Base-by-base conservation (phyloP, 306 rosid genomes). In the Myrica gale region DNA sequence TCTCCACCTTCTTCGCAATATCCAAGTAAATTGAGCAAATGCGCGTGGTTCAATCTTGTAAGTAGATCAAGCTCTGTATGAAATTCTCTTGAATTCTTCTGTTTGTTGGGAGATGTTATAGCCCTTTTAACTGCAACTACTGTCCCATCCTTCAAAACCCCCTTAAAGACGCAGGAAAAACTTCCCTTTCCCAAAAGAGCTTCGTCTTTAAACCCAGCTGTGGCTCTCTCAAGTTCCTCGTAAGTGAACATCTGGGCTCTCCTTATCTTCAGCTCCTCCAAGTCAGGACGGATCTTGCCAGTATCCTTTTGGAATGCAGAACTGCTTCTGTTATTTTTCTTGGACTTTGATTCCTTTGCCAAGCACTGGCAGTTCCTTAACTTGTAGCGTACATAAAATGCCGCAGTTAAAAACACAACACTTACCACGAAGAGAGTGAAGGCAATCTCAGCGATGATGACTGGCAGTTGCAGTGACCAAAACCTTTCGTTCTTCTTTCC, bases 141-240 rank as follows among this genome's bases (percentile, higher is more conserved):
- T 5, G 97, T 93, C 12, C 92, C 96, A 32, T 93, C 97, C 80
- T 89, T 89, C 66, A 93, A 74, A 77, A 86, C 85, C 17, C 98
- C 98, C 71, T 91, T 79, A 54, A 93, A 90, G 67, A 93, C 98
- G 80, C 90, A 88, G 0, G 98, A 93, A 74, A 93, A 95, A 68
- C 98, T 95, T 79, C 98, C 98, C 79, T 90, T 92, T 5, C 98
- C 98, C 11, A 92, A 95, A 16, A 93, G 69, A 20, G 93, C 86
- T 72, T 90, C 97, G 68, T 90, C 92, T 81, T 86, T 86, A 82
- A 93, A 93, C 48, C 98, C 91, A 6, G 74, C 60, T 0, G 96
- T 93, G 42, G 96, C 96, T 48, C 80, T 82, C 80, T 90, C 93
- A 21, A 93, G 97, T 50, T 93, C 98, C 80, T 90, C 88, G 15